phyloP scores from a whole-genome alignment of 2,329 filamentous ascomycete species.

The Aspergillus luchuensis region DNA sequence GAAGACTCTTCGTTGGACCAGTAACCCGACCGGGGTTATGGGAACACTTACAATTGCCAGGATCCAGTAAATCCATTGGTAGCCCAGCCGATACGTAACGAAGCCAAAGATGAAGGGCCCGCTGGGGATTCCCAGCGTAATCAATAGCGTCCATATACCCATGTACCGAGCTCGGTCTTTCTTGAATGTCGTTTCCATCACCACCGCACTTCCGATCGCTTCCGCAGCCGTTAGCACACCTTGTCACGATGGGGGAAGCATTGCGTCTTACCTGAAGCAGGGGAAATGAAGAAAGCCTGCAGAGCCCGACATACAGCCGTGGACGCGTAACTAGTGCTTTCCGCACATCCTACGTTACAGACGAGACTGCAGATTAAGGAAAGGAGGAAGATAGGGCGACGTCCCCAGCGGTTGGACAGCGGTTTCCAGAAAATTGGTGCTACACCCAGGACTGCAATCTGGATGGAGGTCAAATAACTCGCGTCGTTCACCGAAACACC shows the following conservation, averaged over 20 bases:
- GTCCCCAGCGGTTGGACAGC: conserved; percentile 55
- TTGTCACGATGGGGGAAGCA: no score
- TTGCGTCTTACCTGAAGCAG: conserved; percentile 40
- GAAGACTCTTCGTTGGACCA: neutral
- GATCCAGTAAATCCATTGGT: conserved; percentile 62
- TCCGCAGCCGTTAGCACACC: conserved; percentile 7
- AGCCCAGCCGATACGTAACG: conserved; percentile 56
- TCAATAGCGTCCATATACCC: conserved; percentile 59
- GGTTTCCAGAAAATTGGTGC: conserved; percentile 60
- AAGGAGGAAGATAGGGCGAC: conserved; percentile 57
- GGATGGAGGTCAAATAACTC: conserved; percentile 57
- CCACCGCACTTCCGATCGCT: conserved; percentile 59
- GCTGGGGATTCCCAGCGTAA: conserved; percentile 53
- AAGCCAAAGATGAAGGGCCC: conserved; percentile 43
- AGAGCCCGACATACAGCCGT: conserved; percentile 57
- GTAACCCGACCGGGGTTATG: neutral
- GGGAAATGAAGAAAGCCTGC: conserved; percentile 58
- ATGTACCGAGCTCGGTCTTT: conserved; percentile 57
- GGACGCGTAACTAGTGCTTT: conserved; percentile 52
- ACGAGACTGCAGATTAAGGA: conserved; percentile 53
- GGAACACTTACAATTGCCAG: conserved; percentile 53
- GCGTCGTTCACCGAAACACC: conserved; percentile 50
- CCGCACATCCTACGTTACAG: conserved; percentile 58
- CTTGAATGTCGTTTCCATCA: conserved; percentile 61
- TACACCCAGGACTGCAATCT: conserved; percentile 56